Evolutionary conservation across 2,329 filamentous ascomycete genomes (phyloP), one percentile per base, ranked within the genome.

Genomic region (Pseudocercospora fuligena): DNA sequence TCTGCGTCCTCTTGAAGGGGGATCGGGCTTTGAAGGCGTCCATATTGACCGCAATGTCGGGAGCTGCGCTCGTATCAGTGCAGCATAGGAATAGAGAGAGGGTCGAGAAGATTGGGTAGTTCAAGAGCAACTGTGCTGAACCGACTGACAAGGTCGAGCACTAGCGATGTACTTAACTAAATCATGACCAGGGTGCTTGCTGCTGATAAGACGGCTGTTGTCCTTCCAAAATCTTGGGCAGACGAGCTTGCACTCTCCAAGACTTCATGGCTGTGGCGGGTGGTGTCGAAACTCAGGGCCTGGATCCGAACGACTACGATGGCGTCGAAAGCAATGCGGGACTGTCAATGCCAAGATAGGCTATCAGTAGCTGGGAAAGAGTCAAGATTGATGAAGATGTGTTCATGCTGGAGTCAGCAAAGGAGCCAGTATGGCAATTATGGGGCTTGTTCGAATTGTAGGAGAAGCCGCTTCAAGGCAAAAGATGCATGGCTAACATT

Each of bases 1-100:
- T 70, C 14, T 68, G 51, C 11, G 64, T 60, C 12, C 68, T 64
- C 60, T 70, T 66, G 64, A 70, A 70, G 16, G 68, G 68, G 21
- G 62, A 49, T 29, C 68, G 63, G 54, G 58, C 61, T 61, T 68
- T 70, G 61, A 70, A 64, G 23, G 63, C 33, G 47, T 68, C 60
- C 68, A 70, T 70, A 16, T n/a, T 62, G 33, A 27, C 25, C 36
- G 54, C 21, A 51, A n/a, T 33, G 40, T 43, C 29, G 14, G 43
- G n/a, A 47, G 36, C 46, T 31, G n/a, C 6, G 4, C 5, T 19
- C 23, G 53, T 33, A 31, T 47, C 23, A 57, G 23, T 62, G 47
- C 27, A 57, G 64, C 27, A 47, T 54, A 25, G 47, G 53, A n/a
- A 21, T 14, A 29, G 14, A 8, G 23, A 61, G 51, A 43, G 33